Evolutionary conservation across 768 basidiomycete genomes (phyloP).

Genomic region (Mycena venus): DNA sequence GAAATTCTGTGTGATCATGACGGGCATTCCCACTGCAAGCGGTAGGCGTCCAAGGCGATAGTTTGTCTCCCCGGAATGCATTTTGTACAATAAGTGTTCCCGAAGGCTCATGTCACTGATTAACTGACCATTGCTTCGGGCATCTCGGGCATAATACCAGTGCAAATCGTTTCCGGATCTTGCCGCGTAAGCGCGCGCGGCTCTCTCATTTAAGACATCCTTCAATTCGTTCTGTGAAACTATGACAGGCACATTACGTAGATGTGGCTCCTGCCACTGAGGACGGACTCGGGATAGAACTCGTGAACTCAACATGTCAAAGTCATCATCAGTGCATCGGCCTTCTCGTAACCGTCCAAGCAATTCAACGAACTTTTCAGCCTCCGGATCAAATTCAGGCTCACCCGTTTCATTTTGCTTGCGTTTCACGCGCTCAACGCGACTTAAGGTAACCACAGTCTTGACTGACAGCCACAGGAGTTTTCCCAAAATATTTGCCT

Average conservation of each 20-base stretch:
- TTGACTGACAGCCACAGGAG: conserved; percentile 35
- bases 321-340: conserved; percentile 42
- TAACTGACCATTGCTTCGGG: background rate
- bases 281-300: conserved; percentile 10
- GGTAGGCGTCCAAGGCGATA: too few relatives aligned
- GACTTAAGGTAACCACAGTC: conserved; percentile 46
- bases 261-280: conserved; percentile 26
- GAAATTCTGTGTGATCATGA: conserved; percentile 53
- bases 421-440: too few relatives aligned
- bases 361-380: too few relatives aligned
- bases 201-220: conserved; percentile 50
- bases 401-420: too few relatives aligned
- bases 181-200: conserved; percentile 41
- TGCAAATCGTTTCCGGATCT: conserved; percentile 25
- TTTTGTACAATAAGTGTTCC: conserved; percentile 12
- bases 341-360: too few relatives aligned
- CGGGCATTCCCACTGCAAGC: conserved; percentile 55
- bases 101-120: conserved; percentile 34
- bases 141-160: conserved; percentile 49
- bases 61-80: conserved; percentile 44
- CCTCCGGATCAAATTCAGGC: too few relatives aligned
- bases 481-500: conserved; percentile 43
- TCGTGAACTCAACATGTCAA: conserved; percentile 29
- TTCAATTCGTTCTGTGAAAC: conserved; percentile 52
- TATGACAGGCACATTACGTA: conserved; percentile 49